phyloP scores from a whole-genome alignment of 331 rosid species.

The Pyrus hybrid region DNA sequence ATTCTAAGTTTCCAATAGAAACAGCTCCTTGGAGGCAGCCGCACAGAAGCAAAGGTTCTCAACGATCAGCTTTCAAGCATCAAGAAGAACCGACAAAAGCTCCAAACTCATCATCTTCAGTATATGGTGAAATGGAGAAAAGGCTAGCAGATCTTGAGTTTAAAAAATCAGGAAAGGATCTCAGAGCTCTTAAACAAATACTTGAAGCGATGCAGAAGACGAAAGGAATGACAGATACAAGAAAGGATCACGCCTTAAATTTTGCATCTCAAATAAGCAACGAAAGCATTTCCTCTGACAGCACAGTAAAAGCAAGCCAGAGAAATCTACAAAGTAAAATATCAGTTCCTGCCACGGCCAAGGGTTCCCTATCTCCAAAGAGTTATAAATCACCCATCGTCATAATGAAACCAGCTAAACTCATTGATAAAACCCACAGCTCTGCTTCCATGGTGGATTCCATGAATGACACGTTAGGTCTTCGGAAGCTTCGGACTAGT shows the following conservation, averaged over 20 bases:
- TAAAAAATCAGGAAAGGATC: conserved; percentile 88
- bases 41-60: conserved; percentile 27
- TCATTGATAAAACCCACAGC: conserved; percentile 25
- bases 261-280: conserved; percentile 26
- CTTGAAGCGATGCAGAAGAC: conserved; percentile 86
- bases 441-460: conserved; percentile 17
- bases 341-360: conserved; percentile 12
- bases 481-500: conserved; percentile 12
- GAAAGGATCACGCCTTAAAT: conserved; percentile 47
- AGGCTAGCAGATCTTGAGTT: conserved; percentile 78
- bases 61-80: conserved; percentile 26
- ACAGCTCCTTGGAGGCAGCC: conserved; percentile 44
- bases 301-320: conserved; percentile 35
- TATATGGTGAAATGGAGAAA: conserved; percentile 83
- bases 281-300: conserved; percentile 19
- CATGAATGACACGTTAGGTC: conserved; percentile 22
- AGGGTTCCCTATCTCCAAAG: conserved; percentile 24
- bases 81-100: conserved; percentile 35
- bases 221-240: conserved; percentile 25
- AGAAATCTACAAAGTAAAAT: conserved; percentile 20
- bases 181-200: conserved; percentile 86
- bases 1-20: conserved; percentile 36
- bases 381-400: conserved; percentile 37
- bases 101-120: conserved; percentile 37
- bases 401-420: conserved; percentile 54